phyloP scores from a whole-genome alignment of 352 stramenopile species.

The Pythium aphanidermatum region DNA sequence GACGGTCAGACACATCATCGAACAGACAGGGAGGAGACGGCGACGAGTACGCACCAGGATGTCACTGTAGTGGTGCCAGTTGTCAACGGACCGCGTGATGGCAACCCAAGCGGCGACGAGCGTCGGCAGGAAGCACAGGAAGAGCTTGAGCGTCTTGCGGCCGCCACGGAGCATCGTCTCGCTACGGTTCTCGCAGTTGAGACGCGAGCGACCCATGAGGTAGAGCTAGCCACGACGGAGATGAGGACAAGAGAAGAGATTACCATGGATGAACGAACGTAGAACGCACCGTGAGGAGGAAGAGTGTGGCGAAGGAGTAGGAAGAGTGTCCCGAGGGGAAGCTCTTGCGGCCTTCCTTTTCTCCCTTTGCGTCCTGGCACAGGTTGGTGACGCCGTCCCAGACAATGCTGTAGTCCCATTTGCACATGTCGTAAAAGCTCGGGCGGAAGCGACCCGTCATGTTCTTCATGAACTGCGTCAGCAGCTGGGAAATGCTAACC shows the following conservation, averaged over 20 bases:
- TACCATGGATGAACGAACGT: no score
- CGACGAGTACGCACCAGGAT: conserved; percentile 62
- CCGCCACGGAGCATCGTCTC: conserved; percentile 40
- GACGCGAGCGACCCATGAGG: conserved; percentile 52
- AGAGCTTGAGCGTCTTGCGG: conserved; percentile 58
- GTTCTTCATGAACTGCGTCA: conserved; percentile 72
- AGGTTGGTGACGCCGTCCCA: conserved; percentile 66
- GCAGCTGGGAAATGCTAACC: conserved; percentile 37
- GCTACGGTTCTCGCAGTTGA: conserved; percentile 46
- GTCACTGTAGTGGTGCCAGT: conserved; percentile 83
- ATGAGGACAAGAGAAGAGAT: background rate
- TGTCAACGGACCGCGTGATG: conserved; percentile 72
- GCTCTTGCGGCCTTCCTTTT: conserved; percentile 60
- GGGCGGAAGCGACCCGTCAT: conserved; percentile 62
- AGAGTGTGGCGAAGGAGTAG: conserved; percentile 65
- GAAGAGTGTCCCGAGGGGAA: conserved; percentile 76
- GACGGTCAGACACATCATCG: background rate
- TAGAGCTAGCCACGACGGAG: conserved; percentile 59
- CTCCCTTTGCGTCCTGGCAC: conserved; percentile 34
- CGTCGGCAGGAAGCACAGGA: conserved; percentile 56
- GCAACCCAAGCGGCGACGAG: conserved; percentile 63
- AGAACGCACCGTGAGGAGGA: conserved; percentile 59
- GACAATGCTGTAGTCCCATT: conserved; percentile 52
- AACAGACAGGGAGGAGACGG: no score
- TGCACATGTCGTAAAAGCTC: conserved; percentile 74